Percentiles rank a stretch among this genome's conserved stretches.
Conservation (phyloP, 2,329 filamentous ascomycete genomes). For the Dactylellina sp. region DNA sequence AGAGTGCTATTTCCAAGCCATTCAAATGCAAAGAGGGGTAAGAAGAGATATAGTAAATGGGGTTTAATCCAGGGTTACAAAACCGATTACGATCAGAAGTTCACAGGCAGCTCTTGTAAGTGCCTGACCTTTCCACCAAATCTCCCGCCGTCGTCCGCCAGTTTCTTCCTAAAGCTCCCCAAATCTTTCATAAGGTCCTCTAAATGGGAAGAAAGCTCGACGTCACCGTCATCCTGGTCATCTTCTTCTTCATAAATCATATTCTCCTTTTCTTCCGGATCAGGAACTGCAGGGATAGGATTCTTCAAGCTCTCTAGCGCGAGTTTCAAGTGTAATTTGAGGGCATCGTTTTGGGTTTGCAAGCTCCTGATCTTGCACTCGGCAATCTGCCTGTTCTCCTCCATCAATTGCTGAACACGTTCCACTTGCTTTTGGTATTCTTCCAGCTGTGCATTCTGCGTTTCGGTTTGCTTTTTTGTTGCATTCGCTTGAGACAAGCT, state of each 20-base stretch:
- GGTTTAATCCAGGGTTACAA: neutral
- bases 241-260: slow-evolving; percentile 67
- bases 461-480: slow-evolving; percentile 79
- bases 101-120: slow-evolving; percentile 49
- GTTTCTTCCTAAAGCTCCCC: slow-evolving; percentile 82
- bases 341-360: slow-evolving; percentile 87
- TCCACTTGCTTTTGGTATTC: slow-evolving; percentile 93
- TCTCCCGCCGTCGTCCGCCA: slow-evolving; percentile 81
- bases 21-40: slow-evolving; percentile 11
- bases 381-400: slow-evolving; percentile 87
- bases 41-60: slow-evolving; percentile 3
- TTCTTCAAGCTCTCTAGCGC: slow-evolving; percentile 76
- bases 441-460: slow-evolving; percentile 85
- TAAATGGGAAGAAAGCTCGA: slow-evolving; percentile 81
- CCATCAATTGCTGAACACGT: slow-evolving; percentile 94
- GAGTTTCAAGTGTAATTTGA: slow-evolving; percentile 87
- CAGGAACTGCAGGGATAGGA: slow-evolving; percentile 77
- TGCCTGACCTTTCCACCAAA: slow-evolving; percentile 64
- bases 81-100: slow-evolving; percentile 21
- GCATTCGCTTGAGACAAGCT: slow-evolving; percentile 74
- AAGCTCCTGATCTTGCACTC: slow-evolving; percentile 94
- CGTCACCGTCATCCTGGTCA: slow-evolving; percentile 68
- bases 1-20: slow-evolving; percentile 19
- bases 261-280: slow-evolving; percentile 73
- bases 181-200: slow-evolving; percentile 84